phyloP scores from a whole-genome alignment of 306 rosid genomes.

The Prunus fruticosa region DNA sequence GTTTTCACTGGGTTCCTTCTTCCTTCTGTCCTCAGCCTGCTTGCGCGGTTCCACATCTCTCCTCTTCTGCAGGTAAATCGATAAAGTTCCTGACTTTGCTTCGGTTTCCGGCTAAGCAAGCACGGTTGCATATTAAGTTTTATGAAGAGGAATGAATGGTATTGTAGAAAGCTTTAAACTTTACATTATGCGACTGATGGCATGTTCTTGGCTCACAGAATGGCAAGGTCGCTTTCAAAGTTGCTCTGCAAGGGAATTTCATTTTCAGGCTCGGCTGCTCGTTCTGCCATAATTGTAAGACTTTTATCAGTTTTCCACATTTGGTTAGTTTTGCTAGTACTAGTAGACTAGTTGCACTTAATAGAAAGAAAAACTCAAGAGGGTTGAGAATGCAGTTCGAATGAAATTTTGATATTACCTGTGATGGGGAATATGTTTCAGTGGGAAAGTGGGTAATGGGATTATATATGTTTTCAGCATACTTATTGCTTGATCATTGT shows the following conservation, averaged over 20 bases:
- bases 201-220: background rate
- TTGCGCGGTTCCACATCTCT: background rate
- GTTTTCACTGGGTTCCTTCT: background rate
- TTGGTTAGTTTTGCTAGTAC: background rate
- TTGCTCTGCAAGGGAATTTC: conserved; percentile 36
- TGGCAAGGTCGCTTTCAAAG: conserved; percentile 41
- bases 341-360: background rate
- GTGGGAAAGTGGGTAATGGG: background rate
- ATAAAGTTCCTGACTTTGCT: background rate
- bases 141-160: background rate
- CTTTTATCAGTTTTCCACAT: background rate
- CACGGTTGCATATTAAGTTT: background rate
- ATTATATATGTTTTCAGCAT: background rate
- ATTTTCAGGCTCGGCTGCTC: conserved; percentile 28
- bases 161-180: background rate
- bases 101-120: background rate
- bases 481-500: background rate
- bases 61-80: conserved; percentile 1
- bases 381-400: background rate
- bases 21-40: background rate
- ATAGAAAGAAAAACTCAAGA: background rate
- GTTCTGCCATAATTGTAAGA: conserved; percentile 33
- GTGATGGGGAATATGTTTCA: background rate
- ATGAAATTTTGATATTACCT: background rate
- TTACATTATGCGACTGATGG: background rate